Percentiles rank a stretch among this genome's conserved stretches.
Evolutionary conservation across 441 rosid species (phyloP).

Genomic region (Brassica balearica): DNA sequence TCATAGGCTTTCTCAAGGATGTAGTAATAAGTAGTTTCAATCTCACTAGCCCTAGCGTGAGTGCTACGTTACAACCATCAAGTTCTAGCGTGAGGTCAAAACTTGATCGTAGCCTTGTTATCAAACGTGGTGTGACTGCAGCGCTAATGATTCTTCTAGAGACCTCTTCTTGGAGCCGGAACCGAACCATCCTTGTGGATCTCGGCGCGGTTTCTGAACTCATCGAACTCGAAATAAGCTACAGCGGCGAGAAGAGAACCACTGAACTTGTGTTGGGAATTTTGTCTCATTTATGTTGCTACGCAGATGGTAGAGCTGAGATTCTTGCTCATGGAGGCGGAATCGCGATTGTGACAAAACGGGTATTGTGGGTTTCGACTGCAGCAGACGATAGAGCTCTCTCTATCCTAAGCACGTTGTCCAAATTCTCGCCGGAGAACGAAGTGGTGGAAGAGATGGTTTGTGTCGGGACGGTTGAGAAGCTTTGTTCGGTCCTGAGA

Average conservation of each 20-base stretch:
- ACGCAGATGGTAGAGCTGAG: slow-evolving; percentile 75
- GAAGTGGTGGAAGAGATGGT: slow-evolving; percentile 64
- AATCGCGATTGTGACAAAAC: slow-evolving; percentile 60
- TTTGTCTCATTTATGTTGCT: slow-evolving; percentile 62
- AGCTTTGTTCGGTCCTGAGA: slow-evolving; percentile 60
- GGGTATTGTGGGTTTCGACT: slow-evolving; percentile 59
- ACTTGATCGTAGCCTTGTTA: slow-evolving; percentile 32
- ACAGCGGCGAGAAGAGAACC: slow-evolving; percentile 46
- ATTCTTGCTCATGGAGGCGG: slow-evolving; percentile 62
- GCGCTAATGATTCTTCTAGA: slow-evolving; percentile 54
- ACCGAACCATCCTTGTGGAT: slow-evolving; percentile 54
- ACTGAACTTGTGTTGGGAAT: slow-evolving; percentile 62
- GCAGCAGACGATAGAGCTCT: slow-evolving; percentile 61
- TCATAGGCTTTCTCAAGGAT: slow-evolving; percentile 48
- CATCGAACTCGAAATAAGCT: slow-evolving; percentile 59
- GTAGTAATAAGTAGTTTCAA: slow-evolving; percentile 1
- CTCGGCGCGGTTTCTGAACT: slow-evolving; percentile 57
- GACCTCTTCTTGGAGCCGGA: slow-evolving; percentile 61
- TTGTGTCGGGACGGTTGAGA: slow-evolving; percentile 54
- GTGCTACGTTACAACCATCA: slow-evolving; percentile 19
- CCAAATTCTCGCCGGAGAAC: slow-evolving; percentile 52
- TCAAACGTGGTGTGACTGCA: slow-evolving; percentile 49
- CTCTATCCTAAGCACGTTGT: slow-evolving; percentile 52
- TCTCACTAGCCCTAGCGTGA: slow-evolving; percentile 20
- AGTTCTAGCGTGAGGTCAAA: slow-evolving; percentile 12